Conservation (phyloP, 805 yeast species). For the Clavispora phyllophila region DNA sequence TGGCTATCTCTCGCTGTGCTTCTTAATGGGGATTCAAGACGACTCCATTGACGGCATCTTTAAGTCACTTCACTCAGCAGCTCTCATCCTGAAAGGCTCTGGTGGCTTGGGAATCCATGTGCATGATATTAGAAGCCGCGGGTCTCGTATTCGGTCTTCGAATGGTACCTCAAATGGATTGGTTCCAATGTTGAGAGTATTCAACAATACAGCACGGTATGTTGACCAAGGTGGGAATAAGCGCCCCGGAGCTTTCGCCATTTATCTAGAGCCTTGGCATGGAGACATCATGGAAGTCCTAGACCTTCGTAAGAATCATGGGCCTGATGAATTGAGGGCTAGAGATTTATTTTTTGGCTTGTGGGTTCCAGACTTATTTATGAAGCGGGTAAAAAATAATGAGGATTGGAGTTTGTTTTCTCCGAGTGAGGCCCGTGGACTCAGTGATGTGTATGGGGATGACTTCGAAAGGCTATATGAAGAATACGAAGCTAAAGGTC, state of each 20-base stretch:
- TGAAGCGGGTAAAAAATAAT: slow-evolving; percentile 79
- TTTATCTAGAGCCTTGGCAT: slow-evolving; percentile 97
- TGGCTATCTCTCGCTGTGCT: slow-evolving; percentile 88
- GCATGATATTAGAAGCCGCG: slow-evolving; percentile 80
- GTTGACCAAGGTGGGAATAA: slow-evolving; percentile 99
- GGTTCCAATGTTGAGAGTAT: slow-evolving; percentile 94
- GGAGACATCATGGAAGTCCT: slow-evolving; percentile 82
- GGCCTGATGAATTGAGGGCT: slow-evolving; percentile 90
- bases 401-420: slow-evolving; percentile 87
- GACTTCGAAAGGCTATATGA: slow-evolving; percentile 71
- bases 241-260: slow-evolving; percentile 95
- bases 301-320: slow-evolving; percentile 87
- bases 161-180: slow-evolving; percentile 91
- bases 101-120: slow-evolving; percentile 94
- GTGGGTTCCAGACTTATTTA: slow-evolving; percentile 93
- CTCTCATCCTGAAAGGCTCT: slow-evolving; percentile 87
- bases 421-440: slow-evolving; percentile 84
- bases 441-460: slow-evolving; percentile 77
- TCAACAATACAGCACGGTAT: slow-evolving; percentile 91
- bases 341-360: slow-evolving; percentile 89
- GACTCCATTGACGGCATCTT: slow-evolving; percentile 96
- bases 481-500: slow-evolving; percentile 68
- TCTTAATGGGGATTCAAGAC: slow-evolving; percentile 83
- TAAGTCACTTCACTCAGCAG: slow-evolving; percentile 81
- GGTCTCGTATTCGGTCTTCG: slow-evolving; percentile 85